Conservation (phyloP, 164 flowering plant genomes). For the Vitis amurensis region DNA sequence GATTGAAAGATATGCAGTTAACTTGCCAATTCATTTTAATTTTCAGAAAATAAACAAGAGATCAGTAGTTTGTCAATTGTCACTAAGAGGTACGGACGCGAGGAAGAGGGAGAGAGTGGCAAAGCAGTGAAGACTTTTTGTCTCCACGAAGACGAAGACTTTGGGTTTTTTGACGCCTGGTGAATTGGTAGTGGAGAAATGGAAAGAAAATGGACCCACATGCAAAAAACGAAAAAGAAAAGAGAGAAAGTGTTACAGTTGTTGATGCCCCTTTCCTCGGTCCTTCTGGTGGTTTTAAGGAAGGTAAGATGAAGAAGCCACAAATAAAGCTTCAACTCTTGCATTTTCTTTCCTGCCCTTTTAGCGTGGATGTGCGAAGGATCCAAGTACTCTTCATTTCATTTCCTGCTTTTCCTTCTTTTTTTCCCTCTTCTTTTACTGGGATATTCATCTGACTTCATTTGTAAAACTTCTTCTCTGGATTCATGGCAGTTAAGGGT, state of each 20-base stretch:
- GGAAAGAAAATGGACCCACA: conserved; percentile 14
- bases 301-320: background rate
- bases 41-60: too few relatives aligned
- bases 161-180: conserved; percentile 18
- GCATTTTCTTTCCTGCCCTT: background rate
- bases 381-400: conserved; percentile 19
- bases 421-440: background rate
- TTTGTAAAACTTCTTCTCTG: background rate
- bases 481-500: background rate
- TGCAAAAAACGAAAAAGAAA: background rate
- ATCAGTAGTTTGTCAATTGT: too few relatives aligned
- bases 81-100: too few relatives aligned
- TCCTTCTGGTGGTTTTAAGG: conserved; percentile 5
- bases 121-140: conserved; percentile 1
- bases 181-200: conserved; percentile 14
- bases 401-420: background rate
- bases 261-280: background rate
- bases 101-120: background rate
- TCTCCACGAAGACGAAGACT: conserved; percentile 11
- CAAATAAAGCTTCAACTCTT: background rate
- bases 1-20: too few relatives aligned
- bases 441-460: conserved; percentile 4
- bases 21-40: too few relatives aligned
- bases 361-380: conserved; percentile 21
- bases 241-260: background rate